These are phyloP conservation scores for Clavariopsis aquatica DNA, from an alignment of 495 filamentous ascomycete species.

Conservation along the genomic window DNA sequence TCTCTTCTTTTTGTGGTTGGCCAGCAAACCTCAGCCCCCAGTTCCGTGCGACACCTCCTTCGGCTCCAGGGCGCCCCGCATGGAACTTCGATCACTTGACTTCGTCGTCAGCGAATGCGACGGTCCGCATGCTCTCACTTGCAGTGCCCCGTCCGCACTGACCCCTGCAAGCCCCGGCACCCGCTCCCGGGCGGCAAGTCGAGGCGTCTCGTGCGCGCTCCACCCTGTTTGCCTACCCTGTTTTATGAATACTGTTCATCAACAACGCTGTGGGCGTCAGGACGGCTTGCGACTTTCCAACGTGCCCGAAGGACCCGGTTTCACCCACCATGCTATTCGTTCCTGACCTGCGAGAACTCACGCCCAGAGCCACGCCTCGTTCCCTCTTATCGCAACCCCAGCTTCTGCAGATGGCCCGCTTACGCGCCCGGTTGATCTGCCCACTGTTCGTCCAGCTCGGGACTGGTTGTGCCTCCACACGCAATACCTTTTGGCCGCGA, in stretches of 20 bases:
- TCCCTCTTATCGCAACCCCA: slow-evolving; percentile 34
- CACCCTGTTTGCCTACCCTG: no score
- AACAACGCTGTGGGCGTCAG: background rate
- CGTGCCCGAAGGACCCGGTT: slow-evolving; percentile 2
- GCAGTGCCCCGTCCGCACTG: slow-evolving; percentile 44
- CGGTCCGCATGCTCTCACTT: slow-evolving; percentile 32
- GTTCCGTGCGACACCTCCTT: slow-evolving; percentile 19
- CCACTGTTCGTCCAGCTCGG: slow-evolving; percentile 33
- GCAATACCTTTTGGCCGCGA: slow-evolving; percentile 15
- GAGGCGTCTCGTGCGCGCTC: slow-evolving; percentile 30
- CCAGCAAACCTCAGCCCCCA: slow-evolving; percentile 12
- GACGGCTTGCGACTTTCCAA: background rate
- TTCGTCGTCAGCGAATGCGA: slow-evolving; percentile 40
- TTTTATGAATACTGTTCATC: slow-evolving; percentile 5
- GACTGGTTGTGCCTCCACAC: slow-evolving; percentile 34
- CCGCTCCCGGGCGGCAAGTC: slow-evolving; percentile 36
- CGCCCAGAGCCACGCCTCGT: slow-evolving; percentile 13
- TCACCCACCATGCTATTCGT: slow-evolving; percentile 4
- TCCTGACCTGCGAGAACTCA: background rate
- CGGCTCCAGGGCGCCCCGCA: slow-evolving; percentile 54
- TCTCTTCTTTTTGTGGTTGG: slow-evolving; percentile 35
- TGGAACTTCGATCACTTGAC: slow-evolving; percentile 70
- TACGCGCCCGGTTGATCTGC: slow-evolving; percentile 41
- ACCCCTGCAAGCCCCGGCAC: slow-evolving; percentile 33
- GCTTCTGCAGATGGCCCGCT: slow-evolving; percentile 28